Evolutionary conservation across 768 basidiomycete genomes (phyloP).

Genomic region (Pleurotus pulmonarius): DNA sequence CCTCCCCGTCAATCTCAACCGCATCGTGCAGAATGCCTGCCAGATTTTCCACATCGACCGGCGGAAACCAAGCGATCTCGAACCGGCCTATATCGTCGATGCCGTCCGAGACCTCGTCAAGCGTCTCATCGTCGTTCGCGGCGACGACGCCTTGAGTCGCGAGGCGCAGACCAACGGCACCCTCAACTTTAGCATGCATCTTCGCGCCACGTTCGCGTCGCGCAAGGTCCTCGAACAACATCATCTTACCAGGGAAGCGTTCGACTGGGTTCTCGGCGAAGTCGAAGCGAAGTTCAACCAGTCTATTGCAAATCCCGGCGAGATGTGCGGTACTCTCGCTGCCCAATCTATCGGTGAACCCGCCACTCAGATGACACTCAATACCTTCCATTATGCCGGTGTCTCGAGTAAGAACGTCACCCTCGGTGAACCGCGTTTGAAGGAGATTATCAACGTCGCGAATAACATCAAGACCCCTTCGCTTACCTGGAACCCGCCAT

Average conservation of each 20-base stretch:
- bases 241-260: slow-evolving; percentile 87
- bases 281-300: slow-evolving; percentile 94
- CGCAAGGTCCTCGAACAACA: slow-evolving; percentile 83
- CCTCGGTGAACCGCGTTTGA: slow-evolving; percentile 95
- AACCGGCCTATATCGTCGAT: slow-evolving; percentile 81
- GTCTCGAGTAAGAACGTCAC: slow-evolving; percentile 99
- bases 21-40: slow-evolving; percentile 89
- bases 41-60: slow-evolving; percentile 97
- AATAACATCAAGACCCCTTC: slow-evolving; percentile 98
- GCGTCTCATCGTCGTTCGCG: slow-evolving; percentile 80
- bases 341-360: slow-evolving; percentile 99
- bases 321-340: slow-evolving; percentile 97
- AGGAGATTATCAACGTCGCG: slow-evolving; percentile 98
- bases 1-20: slow-evolving; percentile 89
- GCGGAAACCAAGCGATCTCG: slow-evolving; percentile 87
- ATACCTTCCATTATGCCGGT: slow-evolving; percentile 99
- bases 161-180: slow-evolving; percentile 87
- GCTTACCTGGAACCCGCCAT: slow-evolving; percentile 71
- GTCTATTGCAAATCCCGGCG: slow-evolving; percentile 86
- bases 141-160: slow-evolving; percentile 64
- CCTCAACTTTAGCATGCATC: slow-evolving; percentile 86
- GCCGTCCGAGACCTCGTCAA: slow-evolving; percentile 70
- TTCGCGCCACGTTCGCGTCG: slow-evolving; percentile 82
- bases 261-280: slow-evolving; percentile 96
- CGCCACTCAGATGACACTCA: slow-evolving; percentile 98